Evolutionary conservation across 257 asterid genomes (phyloP), one percentile per base, ranked within the genome.

Genomic region (Penstemon davidsonii): DNA sequence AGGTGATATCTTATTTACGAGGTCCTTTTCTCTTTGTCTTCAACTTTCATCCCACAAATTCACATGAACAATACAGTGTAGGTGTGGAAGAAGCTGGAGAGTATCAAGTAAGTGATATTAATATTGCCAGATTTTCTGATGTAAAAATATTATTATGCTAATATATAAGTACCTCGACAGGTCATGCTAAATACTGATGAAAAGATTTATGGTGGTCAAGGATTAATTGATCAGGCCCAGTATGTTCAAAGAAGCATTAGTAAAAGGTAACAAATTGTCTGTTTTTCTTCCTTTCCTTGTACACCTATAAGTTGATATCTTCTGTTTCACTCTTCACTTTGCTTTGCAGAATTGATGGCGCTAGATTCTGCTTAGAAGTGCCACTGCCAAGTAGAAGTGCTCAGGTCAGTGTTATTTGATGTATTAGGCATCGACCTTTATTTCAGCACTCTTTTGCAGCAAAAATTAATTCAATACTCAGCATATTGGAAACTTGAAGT

Each of bases 61-160:
- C 96, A 68, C 82, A 90, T 64, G 88, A 79, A 60, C 80, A 79
- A 67, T 90, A 88, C 78, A 76, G 73, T 61, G 57, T 93, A 60
- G 97, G 98, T 50, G 99, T 90, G 64, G 97, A 87, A 76, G 99
- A 93, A 81, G 99, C 99, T 71, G 99, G 99, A 78, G 97, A 93
- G 64, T 90, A 90, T 83, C 86, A 90, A 77, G 99, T 93, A 81
- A 85, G 98, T 78, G 76, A 36, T 63, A 47, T 58, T 54, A 36
- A 45, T 69, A 41, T 70, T 49, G 49, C 58, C 67, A 68, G 15
- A 42, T 73, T 68, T 18, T 68, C 47, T 66, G 33, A 25, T 25
- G 33, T 25, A 2, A 25, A 25, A 25, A 25, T 25, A 25, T 25
- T 25, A 11, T 76, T 62, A 70, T 53, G 37, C 42, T 70, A 47